phyloP scores from a whole-genome alignment of 2,329 filamentous ascomycete genomes.

The Alternaria solani region DNA sequence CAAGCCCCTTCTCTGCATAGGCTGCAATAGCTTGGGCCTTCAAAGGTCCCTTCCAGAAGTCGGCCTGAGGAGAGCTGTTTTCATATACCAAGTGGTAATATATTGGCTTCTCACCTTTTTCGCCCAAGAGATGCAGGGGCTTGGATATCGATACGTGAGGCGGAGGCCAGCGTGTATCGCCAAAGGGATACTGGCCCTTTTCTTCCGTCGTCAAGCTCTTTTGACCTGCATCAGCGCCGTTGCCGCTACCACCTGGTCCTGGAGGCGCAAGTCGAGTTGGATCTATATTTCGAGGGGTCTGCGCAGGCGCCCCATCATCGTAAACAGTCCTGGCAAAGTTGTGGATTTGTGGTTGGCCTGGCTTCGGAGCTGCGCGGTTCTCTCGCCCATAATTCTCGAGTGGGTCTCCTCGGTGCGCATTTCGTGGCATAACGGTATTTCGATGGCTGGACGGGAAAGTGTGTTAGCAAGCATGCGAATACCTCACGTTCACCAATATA shows the following conservation, averaged over 20 bases:
- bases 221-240: background rate
- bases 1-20: background rate
- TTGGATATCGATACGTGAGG: constrained; percentile 3
- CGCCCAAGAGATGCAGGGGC: constrained; percentile 1
- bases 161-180: constrained; percentile 10
- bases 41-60: constrained; percentile 7
- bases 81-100: constrained; percentile 14
- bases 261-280: background rate
- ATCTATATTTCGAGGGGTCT: background rate
- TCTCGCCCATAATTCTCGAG: constrained; percentile 6
- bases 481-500: background rate
- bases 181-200: background rate
- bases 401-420: background rate
- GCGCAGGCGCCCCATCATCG: background rate
- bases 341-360: background rate
- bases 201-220: background rate
- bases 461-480: background rate
- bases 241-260: background rate
- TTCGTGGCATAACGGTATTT: background rate
- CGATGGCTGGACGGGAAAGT: no score
- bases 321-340: constrained; percentile 1
- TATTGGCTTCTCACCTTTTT: constrained; percentile 1
- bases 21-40: background rate
- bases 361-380: constrained; percentile 10
- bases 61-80: constrained; percentile 3